phyloP scores from a whole-genome alignment of 2,329 filamentous ascomycete genomes.

The Fusarium goolgardi region DNA sequence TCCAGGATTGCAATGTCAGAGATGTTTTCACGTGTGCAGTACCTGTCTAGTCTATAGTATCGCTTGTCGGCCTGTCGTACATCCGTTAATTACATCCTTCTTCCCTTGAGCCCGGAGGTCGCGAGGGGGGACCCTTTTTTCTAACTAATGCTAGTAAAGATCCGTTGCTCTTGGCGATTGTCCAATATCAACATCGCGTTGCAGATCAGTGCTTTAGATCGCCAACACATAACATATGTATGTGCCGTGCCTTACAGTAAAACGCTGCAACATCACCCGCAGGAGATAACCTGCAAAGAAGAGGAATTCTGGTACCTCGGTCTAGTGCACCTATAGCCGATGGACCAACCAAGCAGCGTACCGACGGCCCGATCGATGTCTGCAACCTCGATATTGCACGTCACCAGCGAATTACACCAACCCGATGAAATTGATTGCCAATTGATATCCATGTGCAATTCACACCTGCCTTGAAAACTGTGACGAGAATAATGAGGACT shows the following conservation, averaged over 20 bases:
- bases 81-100: not conserved
- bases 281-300: slow-evolving; percentile 21
- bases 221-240: slow-evolving; percentile 18
- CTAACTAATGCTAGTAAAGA: slow-evolving; percentile 1
- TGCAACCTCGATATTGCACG: slow-evolving; percentile 10
- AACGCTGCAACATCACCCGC: slow-evolving; percentile 25
- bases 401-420: slow-evolving; percentile 11
- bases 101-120: not conserved
- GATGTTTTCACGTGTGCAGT: not conserved
- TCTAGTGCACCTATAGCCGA: not conserved
- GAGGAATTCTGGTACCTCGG: not conserved
- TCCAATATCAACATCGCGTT: slow-evolving; percentile 18
- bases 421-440: not conserved
- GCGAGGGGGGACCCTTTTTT: not conserved
- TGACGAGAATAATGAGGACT: slow-evolving; percentile 4
- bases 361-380: not conserved
- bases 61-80: slow-evolving; percentile 8
- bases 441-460: slow-evolving; percentile 20
- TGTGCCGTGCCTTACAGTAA: not conserved
- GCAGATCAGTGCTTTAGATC: slow-evolving; percentile 33
- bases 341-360: slow-evolving; percentile 8
- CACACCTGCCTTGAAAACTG: not conserved
- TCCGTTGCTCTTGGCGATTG: slow-evolving; percentile 30
- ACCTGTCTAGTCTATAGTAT: not conserved
- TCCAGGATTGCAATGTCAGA: not conserved